Base-by-base conservation (phyloP, 768 basidiomycete genomes). In the Baorangia bicolor region DNA sequence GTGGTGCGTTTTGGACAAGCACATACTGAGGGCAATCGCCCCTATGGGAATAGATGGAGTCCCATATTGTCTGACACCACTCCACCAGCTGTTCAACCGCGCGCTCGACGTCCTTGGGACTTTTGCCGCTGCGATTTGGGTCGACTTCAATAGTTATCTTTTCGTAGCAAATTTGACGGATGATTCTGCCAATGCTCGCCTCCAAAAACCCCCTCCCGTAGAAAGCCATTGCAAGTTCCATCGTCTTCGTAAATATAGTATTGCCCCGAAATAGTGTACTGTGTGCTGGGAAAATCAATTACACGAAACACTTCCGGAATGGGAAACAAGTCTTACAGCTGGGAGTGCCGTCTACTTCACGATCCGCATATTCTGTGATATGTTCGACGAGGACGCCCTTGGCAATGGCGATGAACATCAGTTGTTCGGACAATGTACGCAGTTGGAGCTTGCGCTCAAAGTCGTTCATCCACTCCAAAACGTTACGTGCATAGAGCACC, bases 21-120 rank as follows among this genome's bases (percentile, higher is more conserved):
- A 79, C 88, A 47, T 68, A 92, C 90, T 78, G 75, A 1, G 91
- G 93, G 64, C 93, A 93, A 64, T 88, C 82, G 10, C 74, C 72
- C 50, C 90, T 77, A 28, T 82, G 85, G 25, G 83, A 80, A 68
- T 92, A 92, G 48, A 95, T 93, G 47, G 87, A 80, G 40, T 81
- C 81, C 92, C 92, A 93, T 61, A 92, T 83, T 60, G 86, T 85
- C 53, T 80, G 79, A 68, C 87, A 90, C 91, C 92, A 94, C 47
- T 82, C 75, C 6, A 87, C 82, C 39, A 95, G 78, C 39, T 78
- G 78, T 30, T 89, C 86, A 7, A 86, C 80, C 56, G 85, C 87
- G 31, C 80, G 80, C 55, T 88, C 87, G 25, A 84, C 73, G 42
- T 87, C 85, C 66, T 83, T 87, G 11, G 74, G 63, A 42, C 78